phyloP scores from a whole-genome alignment of 352 stramenopile genomes.

The Phytophthora pisi region DNA sequence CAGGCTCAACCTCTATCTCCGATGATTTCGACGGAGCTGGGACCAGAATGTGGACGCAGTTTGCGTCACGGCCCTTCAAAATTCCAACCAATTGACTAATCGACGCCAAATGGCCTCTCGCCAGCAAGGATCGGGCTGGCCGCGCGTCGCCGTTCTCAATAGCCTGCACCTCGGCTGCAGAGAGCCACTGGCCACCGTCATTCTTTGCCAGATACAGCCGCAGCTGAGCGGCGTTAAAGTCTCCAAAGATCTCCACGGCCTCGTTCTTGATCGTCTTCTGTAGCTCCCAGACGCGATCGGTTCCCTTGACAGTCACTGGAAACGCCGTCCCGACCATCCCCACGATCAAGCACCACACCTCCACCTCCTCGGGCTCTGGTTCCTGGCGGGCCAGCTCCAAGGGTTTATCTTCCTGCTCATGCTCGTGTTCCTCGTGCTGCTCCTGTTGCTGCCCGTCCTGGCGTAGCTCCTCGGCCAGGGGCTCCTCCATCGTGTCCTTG shows the following conservation, averaged over 20 bases:
- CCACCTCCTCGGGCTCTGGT: slow-evolving; percentile 13
- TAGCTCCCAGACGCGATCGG: slow-evolving; percentile 32
- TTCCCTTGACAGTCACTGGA: slow-evolving; percentile 20
- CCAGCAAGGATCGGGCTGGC: slow-evolving; percentile 12
- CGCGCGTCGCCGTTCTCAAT: slow-evolving; percentile 29
- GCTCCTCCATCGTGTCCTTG: slow-evolving; percentile 9
- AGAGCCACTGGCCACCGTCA: slow-evolving; percentile 25
- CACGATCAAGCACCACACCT: slow-evolving; percentile 37
- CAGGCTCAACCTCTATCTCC: slow-evolving; percentile 14
- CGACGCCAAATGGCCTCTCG: slow-evolving; percentile 25
- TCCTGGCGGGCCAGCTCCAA: neutral
- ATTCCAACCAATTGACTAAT: slow-evolving; percentile 26
- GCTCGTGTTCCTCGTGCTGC: neutral
- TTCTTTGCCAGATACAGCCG: slow-evolving; percentile 28
- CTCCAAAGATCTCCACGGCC: slow-evolving; percentile 31
- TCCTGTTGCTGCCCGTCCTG: neutral
- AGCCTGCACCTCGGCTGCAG: slow-evolving; percentile 12
- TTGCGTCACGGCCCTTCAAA: slow-evolving; percentile 12
- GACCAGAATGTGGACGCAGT: slow-evolving; percentile 27
- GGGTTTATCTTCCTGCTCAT: slow-evolving; percentile 6
- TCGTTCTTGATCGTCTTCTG: slow-evolving; percentile 38
- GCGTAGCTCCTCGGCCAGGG: slow-evolving; percentile 4
- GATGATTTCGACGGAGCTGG: slow-evolving; percentile 9
- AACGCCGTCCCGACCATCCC: slow-evolving; percentile 37
- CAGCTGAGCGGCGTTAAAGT: slow-evolving; percentile 32